Conservation (phyloP, 2,329 filamentous ascomycete genomes). For the Aspergillus costaricaensis region DNA sequence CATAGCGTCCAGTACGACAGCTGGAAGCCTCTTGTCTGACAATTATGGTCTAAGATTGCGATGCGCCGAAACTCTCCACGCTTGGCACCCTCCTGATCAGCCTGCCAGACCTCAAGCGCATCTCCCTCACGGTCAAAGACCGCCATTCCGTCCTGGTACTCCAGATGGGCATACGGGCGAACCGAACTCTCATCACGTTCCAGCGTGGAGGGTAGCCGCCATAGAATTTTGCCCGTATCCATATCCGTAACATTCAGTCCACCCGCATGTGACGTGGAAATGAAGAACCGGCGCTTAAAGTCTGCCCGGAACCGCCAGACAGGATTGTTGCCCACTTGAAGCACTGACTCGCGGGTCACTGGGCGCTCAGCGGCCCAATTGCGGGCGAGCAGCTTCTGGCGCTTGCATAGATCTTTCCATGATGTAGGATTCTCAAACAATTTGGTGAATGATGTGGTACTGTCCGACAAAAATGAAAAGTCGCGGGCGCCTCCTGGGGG, state of each 20-base stretch:
- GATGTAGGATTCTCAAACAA: slow-evolving; percentile 37
- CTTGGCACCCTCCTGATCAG: slow-evolving; percentile 34
- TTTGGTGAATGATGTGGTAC: slow-evolving; percentile 32
- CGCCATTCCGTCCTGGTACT: slow-evolving; percentile 50
- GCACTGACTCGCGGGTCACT: slow-evolving; percentile 40
- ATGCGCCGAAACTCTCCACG: slow-evolving; percentile 46
- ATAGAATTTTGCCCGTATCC: slow-evolving; percentile 46
- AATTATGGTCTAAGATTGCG: slow-evolving; percentile 45
- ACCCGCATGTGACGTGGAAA: slow-evolving; percentile 50
- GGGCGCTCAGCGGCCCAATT: slow-evolving; percentile 43
- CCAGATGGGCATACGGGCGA: slow-evolving; percentile 49
- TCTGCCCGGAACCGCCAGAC: slow-evolving; percentile 52
- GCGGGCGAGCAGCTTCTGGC: slow-evolving; percentile 40
- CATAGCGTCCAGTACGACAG: slow-evolving; percentile 48
- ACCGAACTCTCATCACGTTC: slow-evolving; percentile 35
- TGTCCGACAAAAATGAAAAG: slow-evolving; percentile 31
- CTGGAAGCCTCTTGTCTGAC: slow-evolving; percentile 50
- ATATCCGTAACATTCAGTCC: slow-evolving; percentile 51
- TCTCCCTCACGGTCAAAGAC: slow-evolving; percentile 50
- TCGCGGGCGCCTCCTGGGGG: slow-evolving; percentile 30
- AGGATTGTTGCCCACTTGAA: slow-evolving; percentile 45
- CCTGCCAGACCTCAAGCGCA: slow-evolving; percentile 50
- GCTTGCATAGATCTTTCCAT: slow-evolving; percentile 50
- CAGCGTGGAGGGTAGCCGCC: slow-evolving; percentile 35
- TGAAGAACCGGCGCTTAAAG: slow-evolving; percentile 49